Evolutionary conservation across 345 rosid species (phyloP).

Genomic region (Aquilaria malaccensis): DNA sequence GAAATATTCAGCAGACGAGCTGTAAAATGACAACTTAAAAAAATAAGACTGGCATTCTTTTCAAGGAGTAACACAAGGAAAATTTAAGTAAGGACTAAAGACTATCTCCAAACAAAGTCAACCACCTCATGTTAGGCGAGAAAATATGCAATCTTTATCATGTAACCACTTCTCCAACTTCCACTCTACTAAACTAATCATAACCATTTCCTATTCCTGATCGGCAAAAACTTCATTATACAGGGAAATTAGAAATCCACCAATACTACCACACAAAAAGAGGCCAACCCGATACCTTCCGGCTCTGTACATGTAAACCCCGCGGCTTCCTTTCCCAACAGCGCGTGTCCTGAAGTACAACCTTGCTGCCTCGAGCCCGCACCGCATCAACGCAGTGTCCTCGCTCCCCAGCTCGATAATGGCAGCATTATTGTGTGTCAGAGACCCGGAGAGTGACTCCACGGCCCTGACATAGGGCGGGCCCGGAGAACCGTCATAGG

Average conservation of each 20-base stretch:
- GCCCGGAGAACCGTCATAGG: constrained; percentile 75
- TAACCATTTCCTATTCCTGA: neutral
- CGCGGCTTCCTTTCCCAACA: constrained; percentile 48
- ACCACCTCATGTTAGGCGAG: too few species aligned
- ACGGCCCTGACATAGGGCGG: constrained; percentile 60
- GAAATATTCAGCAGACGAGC: too few species aligned
- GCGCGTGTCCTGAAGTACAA: constrained; percentile 61
- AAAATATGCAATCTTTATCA: too few species aligned
- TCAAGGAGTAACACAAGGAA: neutral
- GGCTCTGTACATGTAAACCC: constrained; percentile 74
- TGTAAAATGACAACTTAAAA: too few species aligned
- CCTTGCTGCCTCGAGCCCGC: constrained; percentile 78
- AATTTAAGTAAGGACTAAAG: neutral
- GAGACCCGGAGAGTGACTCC: constrained; percentile 75
- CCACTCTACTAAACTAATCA: neutral
- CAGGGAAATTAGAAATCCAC: neutral
- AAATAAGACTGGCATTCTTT: too few species aligned
- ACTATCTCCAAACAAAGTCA: neutral
- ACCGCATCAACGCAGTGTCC: constrained; percentile 64
- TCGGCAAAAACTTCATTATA: neutral
- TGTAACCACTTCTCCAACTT: too few species aligned
- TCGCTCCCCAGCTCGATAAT: constrained; percentile 75
- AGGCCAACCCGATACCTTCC: constrained; percentile 50
- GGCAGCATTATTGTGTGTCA: constrained; percentile 77
- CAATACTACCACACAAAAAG: neutral